These are phyloP conservation scores for Cladosporium austrohemisphaericum DNA, from an alignment of 2,329 filamentous ascomycete genomes.

Conservation along the genomic window DNA sequence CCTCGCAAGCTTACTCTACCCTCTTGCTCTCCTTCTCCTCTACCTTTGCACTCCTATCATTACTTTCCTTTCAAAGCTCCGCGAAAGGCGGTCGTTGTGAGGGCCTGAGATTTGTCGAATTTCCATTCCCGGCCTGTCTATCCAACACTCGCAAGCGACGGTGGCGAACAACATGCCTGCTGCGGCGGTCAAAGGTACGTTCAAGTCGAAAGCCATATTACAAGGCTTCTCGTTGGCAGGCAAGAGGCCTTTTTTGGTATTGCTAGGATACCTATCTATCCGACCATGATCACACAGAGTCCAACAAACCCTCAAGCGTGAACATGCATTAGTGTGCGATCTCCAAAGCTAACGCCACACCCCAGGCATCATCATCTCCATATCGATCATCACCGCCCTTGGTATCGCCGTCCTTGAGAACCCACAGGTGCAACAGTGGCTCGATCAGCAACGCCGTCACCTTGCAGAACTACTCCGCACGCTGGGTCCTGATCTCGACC, in stretches of 20 bases:
- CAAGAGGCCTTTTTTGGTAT: not conserved
- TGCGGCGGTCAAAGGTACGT: constrained; percentile 22
- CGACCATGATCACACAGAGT: not conserved
- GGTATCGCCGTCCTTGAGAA: constrained; percentile 62
- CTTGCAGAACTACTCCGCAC: constrained; percentile 57
- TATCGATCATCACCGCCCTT: constrained; percentile 59
- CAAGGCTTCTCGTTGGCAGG: too few relatives aligned
- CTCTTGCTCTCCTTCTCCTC: not conserved
- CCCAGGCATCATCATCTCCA: constrained; percentile 59
- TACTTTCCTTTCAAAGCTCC: not conserved
- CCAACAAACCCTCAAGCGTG: too few relatives aligned
- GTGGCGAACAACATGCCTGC: constrained; percentile 21
- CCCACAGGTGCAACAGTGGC: constrained; percentile 60
- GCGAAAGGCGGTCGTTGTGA: not conserved
- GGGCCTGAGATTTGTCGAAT: too few relatives aligned
- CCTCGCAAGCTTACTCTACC: too few relatives aligned
- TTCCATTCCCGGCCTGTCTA: too few relatives aligned
- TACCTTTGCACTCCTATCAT: not conserved
- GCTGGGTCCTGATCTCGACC: constrained; percentile 58
- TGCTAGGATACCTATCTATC: not conserved
- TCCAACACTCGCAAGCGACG: not conserved
- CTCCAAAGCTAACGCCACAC: constrained; percentile 7
- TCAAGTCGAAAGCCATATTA: not conserved
- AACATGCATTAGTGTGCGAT: too few relatives aligned
- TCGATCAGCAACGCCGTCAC: constrained; percentile 58